phyloP scores from a whole-genome alignment of 208 protist genomes.

The Leishmania braziliensis region DNA sequence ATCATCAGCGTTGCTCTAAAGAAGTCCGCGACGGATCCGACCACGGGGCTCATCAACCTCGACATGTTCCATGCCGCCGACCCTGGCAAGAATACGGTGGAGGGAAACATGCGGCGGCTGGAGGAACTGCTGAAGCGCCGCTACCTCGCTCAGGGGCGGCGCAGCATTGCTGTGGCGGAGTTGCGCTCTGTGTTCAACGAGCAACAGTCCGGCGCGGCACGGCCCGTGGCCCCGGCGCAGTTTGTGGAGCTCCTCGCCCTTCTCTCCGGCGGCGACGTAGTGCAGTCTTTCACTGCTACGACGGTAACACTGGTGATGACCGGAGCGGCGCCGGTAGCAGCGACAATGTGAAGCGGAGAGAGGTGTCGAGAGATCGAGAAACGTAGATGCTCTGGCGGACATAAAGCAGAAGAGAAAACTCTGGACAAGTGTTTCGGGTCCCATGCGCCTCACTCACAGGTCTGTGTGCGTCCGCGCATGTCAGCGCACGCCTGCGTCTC shows the following conservation, averaged over 20 bases:
- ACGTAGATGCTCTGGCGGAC: too few species aligned
- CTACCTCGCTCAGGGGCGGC: conserved; percentile 48
- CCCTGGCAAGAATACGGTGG: conserved; percentile 75
- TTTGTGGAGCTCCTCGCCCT: conserved; percentile 86
- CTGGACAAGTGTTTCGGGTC: not conserved
- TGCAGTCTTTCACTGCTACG: conserved; percentile 73
- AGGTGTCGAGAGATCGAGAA: not conserved
- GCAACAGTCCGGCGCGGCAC: conserved; percentile 42
- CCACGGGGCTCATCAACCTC: conserved; percentile 88
- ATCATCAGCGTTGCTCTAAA: conserved; percentile 90
- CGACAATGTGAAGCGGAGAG: not conserved
- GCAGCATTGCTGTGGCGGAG: conserved; percentile 57
- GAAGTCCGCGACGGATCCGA: conserved; percentile 85
- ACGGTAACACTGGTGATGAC: conserved; percentile 50
- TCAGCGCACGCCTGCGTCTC: not conserved
- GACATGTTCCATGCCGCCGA: conserved; percentile 91
- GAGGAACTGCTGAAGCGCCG: conserved; percentile 64
- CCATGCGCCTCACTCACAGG: not conserved
- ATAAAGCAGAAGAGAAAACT: not conserved
- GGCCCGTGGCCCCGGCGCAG: conserved; percentile 62
- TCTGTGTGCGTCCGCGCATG: too few species aligned
- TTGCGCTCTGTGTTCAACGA: conserved; percentile 79
- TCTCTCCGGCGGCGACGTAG: conserved; percentile 72
- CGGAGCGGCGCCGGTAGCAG: not conserved
- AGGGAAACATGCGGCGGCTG: conserved; percentile 80